Percentiles rank a stretch among this genome's conserved stretches.
These are phyloP conservation scores for Tillandsia fasciculata DNA, from an alignment of 176 grass and related monocot genomes.

Conservation along the genomic window DNA sequence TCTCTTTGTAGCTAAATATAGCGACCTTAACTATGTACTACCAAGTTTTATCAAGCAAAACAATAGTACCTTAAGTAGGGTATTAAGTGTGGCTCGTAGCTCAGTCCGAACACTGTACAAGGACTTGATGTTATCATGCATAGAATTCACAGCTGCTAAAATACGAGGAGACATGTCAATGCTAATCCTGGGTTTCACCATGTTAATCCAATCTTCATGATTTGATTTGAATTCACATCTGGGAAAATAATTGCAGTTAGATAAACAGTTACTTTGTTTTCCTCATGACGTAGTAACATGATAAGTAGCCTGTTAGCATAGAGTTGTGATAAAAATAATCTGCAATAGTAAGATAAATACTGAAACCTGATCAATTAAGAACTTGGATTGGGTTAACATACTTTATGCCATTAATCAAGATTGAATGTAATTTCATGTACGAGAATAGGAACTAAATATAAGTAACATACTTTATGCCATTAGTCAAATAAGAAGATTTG, in stretches of 20 bases:
- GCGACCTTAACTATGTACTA: not conserved
- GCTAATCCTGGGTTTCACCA: conserved; percentile 72
- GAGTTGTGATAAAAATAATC: too few species aligned
- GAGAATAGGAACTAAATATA: too few species aligned
- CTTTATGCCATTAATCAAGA: too few species aligned
- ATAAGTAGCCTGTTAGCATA: too few species aligned
- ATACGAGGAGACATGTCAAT: conserved; percentile 65
- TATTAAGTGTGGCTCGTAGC: conserved; percentile 71
- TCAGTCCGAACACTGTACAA: conserved; percentile 70
- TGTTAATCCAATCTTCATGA: conserved; percentile 88
- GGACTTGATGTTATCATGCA: conserved; percentile 70
- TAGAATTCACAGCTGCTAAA: conserved; percentile 69
- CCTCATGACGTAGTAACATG: not conserved
- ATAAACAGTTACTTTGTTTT: not conserved
- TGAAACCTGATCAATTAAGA: too few species aligned
- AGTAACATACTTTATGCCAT: too few species aligned
- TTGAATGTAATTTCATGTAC: too few species aligned
- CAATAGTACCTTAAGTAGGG: conserved; percentile 75
- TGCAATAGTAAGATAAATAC: too few species aligned
- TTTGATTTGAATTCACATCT: conserved; percentile 91
- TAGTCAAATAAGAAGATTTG: too few species aligned
- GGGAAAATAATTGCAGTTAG: conserved; percentile 31
- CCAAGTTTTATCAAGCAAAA: too few species aligned
- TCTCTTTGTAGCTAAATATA: conserved; percentile 10
- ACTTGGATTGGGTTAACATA: too few species aligned